phyloP scores from a whole-genome alignment of 495 filamentous ascomycete genomes.

The Aspergillus affinis region DNA sequence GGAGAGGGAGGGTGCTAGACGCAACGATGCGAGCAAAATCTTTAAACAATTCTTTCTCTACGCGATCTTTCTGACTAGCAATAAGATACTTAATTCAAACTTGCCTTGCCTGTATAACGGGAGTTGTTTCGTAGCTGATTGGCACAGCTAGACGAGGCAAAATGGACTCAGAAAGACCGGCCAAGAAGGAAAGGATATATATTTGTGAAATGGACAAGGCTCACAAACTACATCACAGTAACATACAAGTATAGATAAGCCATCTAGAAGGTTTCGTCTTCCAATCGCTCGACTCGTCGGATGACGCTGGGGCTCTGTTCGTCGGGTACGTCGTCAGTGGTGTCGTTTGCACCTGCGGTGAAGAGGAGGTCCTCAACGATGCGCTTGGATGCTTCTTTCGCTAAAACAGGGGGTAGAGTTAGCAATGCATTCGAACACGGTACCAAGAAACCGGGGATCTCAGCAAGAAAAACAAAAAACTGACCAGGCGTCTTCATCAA shows the following conservation, averaged over 20 bases:
- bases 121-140: no score
- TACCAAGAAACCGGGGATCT: neutral
- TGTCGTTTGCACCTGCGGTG: constrained; percentile 63
- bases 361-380: constrained; percentile 90
- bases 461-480: no score
- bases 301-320: constrained; percentile 78
- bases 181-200: neutral
- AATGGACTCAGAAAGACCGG: no score
- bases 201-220: neutral
- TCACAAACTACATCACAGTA: neutral
- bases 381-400: constrained; percentile 83
- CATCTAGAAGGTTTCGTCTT: constrained; percentile 69
- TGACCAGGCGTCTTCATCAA: constrained; percentile 89
- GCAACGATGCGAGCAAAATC: no score
- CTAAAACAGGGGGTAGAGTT: constrained; percentile 37
- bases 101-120: no score
- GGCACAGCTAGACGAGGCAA: no score
- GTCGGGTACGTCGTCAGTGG: constrained; percentile 43
- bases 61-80: no score
- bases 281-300: constrained; percentile 59
- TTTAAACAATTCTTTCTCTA: no score
- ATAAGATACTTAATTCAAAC: no score
- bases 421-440: neutral
- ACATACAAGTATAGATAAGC: neutral
- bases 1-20: no score